Base-by-base conservation (phyloP, 495 filamentous ascomycete species). In the Parathielavia hyrcaniae region DNA sequence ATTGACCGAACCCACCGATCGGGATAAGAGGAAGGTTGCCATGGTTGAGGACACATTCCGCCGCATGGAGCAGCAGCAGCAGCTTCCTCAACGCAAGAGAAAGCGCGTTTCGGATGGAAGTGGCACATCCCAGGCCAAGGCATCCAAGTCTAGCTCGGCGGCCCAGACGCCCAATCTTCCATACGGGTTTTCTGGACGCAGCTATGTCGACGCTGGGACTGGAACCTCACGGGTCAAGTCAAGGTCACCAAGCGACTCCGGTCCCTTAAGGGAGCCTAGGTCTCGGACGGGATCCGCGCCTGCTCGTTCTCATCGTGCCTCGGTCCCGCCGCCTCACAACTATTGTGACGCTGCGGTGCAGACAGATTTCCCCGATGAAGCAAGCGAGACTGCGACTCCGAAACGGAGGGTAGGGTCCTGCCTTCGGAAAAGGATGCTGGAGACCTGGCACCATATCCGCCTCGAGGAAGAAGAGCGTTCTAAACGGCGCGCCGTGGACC, bases 1-100 rank as follows among this genome's bases (percentile, higher is more conserved):
- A 72, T 48, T 83, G 73, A 63, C 73, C 2, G 89, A 89, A 65
- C 78, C 90, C 6, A 93, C 91, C 6, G 90, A 87, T 57, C 83
- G 91, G 16, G 91, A 97, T 62, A 88, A 88, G 69, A 82, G 89
- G 41, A 97, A 97, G 67, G 82, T 96, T 26, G 85, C 87, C 19
- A 86, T 87, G 69, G 79, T 89, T 16, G 90, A 97, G 67, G 87
- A 89, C 66, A 82, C 81, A 0, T 87, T 88, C 59, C 76, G 81
- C 56, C 78, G 83, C 54, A 78, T 86, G 71, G 84, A 87, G 51
- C 79, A 83, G 60, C 78, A 85, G 61, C 78, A 85, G 16, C 61
- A 65, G 30, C 64, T 63, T 22, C 59, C 53, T 10, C 66, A 69
- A 11, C 79, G 81, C 56, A 83, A 84, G 71, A 79, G 80, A 69